These are phyloP conservation scores for Cladosporium sphaerospermum DNA, from an alignment of 2,329 filamentous ascomycete genomes.

Conservation along the genomic window DNA sequence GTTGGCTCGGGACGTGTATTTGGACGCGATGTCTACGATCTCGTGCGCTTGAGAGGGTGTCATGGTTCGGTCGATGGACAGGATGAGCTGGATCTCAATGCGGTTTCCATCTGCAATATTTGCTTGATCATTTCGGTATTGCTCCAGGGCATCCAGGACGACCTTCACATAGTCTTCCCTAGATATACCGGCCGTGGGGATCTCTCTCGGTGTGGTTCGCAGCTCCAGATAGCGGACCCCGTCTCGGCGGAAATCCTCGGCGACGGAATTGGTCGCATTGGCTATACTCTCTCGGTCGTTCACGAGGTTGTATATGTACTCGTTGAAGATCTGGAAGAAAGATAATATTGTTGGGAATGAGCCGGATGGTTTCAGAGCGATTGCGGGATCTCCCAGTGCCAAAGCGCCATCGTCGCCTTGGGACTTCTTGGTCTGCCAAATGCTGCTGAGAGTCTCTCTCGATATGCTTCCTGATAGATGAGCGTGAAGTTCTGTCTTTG, in stretches of 20 bases:
- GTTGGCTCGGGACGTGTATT: background rate
- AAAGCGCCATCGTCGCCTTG: conserved; percentile 48
- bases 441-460: conserved; percentile 63
- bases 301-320: conserved; percentile 72
- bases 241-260: conserved; percentile 61
- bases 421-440: conserved; percentile 58
- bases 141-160: conserved; percentile 57
- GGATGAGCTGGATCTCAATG: conserved; percentile 53
- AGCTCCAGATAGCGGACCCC: conserved; percentile 74
- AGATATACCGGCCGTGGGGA: conserved; percentile 48
- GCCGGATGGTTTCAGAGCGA: conserved; percentile 61
- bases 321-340: conserved; percentile 73
- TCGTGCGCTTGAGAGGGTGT: conserved; percentile 53
- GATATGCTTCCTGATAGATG: conserved; percentile 75
- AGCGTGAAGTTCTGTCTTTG: conserved; percentile 62
- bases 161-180: conserved; percentile 59
- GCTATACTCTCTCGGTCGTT: conserved; percentile 49
- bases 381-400: conserved; percentile 51
- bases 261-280: conserved; percentile 59
- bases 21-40: conserved; percentile 57
- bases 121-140: background rate
- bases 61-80: conserved; percentile 67
- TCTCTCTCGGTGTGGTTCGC: conserved; percentile 68
- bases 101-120: too few species aligned
- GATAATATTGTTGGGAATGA: conserved; percentile 36